Conservation (phyloP, 1,139 yeast genomes). For the Geotrichum phurueaensis region DNA sequence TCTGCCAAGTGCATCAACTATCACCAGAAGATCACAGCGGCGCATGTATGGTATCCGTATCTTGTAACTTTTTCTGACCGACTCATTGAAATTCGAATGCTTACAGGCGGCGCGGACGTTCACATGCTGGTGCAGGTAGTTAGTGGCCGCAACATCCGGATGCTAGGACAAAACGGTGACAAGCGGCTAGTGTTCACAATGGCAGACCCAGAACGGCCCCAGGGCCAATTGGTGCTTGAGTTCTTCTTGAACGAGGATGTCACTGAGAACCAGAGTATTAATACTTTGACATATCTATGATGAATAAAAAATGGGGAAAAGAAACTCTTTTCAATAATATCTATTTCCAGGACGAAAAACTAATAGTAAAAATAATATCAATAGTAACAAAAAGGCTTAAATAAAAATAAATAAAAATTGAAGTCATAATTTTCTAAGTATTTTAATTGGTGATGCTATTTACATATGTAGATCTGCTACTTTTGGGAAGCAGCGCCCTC, state of each 20-base stretch:
- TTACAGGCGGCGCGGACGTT: constrained; percentile 13
- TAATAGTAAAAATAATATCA: neutral
- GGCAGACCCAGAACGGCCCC: constrained; percentile 12
- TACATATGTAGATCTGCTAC: neutral
- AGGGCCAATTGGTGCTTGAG: constrained; percentile 10
- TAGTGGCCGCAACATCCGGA: constrained; percentile 16
- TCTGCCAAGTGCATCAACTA: constrained; percentile 12
- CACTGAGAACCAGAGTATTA: neutral
- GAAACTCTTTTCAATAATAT: neutral
- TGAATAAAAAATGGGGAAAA: neutral
- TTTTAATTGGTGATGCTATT: neutral
- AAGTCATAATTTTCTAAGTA: neutral
- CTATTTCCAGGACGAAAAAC: neutral
- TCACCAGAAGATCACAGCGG: constrained; percentile 13
- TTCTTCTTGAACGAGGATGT: constrained; percentile 7
- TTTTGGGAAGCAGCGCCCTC: constrained; percentile 1
- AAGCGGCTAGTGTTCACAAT: constrained; percentile 7
- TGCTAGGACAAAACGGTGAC: constrained; percentile 5
- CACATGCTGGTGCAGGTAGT: constrained; percentile 17
- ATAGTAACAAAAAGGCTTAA: neutral
- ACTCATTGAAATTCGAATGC: constrained; percentile 14
- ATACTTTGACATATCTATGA: constrained; percentile 1
- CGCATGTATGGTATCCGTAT: constrained; percentile 15
- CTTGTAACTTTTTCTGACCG: constrained; percentile 15
- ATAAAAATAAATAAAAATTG: neutral